Evolutionary conservation across 176 grass and related monocot genomes (phyloP).

Genomic region (Phoenix roebelenii): DNA sequence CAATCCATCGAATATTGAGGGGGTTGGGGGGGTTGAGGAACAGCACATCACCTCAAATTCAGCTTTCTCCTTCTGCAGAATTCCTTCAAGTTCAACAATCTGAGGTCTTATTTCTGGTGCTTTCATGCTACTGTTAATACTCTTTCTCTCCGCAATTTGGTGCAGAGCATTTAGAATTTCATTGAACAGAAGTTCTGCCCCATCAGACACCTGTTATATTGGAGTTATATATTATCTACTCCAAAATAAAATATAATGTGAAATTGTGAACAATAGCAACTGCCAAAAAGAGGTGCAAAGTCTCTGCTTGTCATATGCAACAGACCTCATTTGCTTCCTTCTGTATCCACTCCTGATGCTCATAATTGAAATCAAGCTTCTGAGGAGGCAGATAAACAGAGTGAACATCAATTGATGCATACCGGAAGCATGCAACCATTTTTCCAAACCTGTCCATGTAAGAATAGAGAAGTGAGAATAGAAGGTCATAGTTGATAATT

Average conservation of each 20-base stretch:
- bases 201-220: slow-evolving; percentile 52
- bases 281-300: too few species aligned
- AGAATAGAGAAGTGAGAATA: slow-evolving; percentile 13
- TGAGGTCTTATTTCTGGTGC: slow-evolving; percentile 27
- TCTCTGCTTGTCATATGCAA: slow-evolving; percentile 8
- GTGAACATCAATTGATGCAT: slow-evolving; percentile 74
- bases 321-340: slow-evolving; percentile 86
- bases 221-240: too few species aligned
- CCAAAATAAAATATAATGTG: too few species aligned
- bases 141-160: slow-evolving; percentile 43
- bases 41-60: slow-evolving; percentile 58
- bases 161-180: slow-evolving; percentile 47
- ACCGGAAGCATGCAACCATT: slow-evolving; percentile 81
- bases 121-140: slow-evolving; percentile 3
- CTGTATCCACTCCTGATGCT: slow-evolving; percentile 71
- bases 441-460: slow-evolving; percentile 60
- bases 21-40: slow-evolving; percentile 7
- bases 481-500: too few species aligned
- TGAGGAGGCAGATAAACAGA: slow-evolving; percentile 79
- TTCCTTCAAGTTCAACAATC: slow-evolving; percentile 57
- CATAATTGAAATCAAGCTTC: slow-evolving; percentile 81
- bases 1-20: slow-evolving; percentile 8
- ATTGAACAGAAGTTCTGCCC: slow-evolving; percentile 51
- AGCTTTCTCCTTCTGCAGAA: slow-evolving; percentile 59
- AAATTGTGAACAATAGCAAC: too few species aligned